Percentiles rank a stretch among this genome's conserved stretches.
These are phyloP conservation scores for Hordeum pubiflorum DNA, from an alignment of 202 grass and related monocot genomes.

Conservation along the genomic window DNA sequence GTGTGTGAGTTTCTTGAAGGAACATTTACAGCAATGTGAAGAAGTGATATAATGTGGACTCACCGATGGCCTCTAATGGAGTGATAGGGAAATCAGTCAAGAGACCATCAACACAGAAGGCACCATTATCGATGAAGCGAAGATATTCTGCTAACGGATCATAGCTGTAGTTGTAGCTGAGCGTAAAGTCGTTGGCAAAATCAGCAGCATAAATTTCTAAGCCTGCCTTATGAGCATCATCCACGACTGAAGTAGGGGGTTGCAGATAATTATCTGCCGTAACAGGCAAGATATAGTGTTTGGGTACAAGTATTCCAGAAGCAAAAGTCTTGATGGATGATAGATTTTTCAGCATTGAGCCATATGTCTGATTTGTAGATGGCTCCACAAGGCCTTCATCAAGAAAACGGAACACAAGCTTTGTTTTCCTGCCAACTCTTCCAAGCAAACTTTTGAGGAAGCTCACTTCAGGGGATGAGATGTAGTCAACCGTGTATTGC, in stretches of 20 bases:
- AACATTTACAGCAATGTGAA: background rate
- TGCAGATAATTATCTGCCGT: conserved; percentile 64
- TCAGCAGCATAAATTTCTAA: conserved; percentile 77
- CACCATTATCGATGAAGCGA: conserved; percentile 52
- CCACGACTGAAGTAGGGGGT: conserved; percentile 33
- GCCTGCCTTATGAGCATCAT: conserved; percentile 69
- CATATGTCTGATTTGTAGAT: conserved; percentile 72
- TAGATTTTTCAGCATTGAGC: conserved; percentile 52
- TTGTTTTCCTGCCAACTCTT: conserved; percentile 54
- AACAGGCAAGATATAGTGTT: conserved; percentile 70
- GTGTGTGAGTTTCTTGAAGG: background rate
- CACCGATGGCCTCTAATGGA: conserved; percentile 57
- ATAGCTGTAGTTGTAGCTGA: conserved; percentile 94
- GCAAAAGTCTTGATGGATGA: conserved; percentile 76
- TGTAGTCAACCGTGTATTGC: conserved; percentile 28
- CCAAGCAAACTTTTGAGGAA: conserved; percentile 53
- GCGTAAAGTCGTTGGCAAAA: conserved; percentile 61
- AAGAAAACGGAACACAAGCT: conserved; percentile 79
- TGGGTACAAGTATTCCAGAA: conserved; percentile 89
- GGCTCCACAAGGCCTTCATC: conserved; percentile 38
- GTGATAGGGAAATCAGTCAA: conserved; percentile 86
- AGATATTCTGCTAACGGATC: conserved; percentile 79
- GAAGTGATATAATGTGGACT: conserved; percentile 15
- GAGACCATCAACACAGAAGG: conserved; percentile 76
- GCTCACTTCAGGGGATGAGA: conserved; percentile 70